phyloP scores from a whole-genome alignment of 352 stramenopile genomes.

The Detonula confervacea region DNA sequence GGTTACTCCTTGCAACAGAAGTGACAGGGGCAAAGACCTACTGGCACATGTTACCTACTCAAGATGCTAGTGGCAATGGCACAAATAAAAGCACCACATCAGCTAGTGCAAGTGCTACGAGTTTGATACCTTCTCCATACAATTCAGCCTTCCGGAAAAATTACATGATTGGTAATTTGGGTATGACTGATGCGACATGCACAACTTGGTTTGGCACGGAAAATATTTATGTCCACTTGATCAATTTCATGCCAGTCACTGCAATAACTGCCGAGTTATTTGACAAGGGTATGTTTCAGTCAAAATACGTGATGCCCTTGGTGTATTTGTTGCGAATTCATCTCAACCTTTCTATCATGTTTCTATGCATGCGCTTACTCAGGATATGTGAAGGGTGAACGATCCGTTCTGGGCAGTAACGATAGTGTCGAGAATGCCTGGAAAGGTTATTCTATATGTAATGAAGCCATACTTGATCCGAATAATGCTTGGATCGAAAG shows the following conservation, averaged over 20 bases:
- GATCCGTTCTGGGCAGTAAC: conserved; percentile 42
- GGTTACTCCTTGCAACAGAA: conserved; percentile 92
- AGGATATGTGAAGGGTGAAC: conserved; percentile 71
- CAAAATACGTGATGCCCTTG: neutral
- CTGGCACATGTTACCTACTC: conserved; percentile 91
- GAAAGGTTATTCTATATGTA: conserved; percentile 71
- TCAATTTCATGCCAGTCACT: conserved; percentile 83
- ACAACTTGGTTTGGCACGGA: conserved; percentile 84
- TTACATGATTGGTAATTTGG: conserved; percentile 85
- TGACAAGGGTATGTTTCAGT: conserved; percentile 41
- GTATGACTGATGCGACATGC: conserved; percentile 75
- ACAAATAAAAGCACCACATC: neutral
- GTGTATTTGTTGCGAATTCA: neutral
- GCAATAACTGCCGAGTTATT: conserved; percentile 72
- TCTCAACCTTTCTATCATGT: neutral
- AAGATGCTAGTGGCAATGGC: conserved; percentile 6
- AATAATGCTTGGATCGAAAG: conserved; percentile 75
- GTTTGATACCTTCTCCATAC: conserved; percentile 50
- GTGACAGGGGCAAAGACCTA: conserved; percentile 93
- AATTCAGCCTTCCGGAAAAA: conserved; percentile 65
- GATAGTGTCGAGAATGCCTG: conserved; percentile 68
- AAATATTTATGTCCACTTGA: conserved; percentile 82
- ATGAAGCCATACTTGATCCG: conserved; percentile 74
- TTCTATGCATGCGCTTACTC: neutral
- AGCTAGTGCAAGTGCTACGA: neutral